Percentiles rank a stretch among this genome's conserved stretches.
phyloP scores from a whole-genome alignment of 2,329 filamentous ascomycete species.

The Apiospora pterosperma region DNA sequence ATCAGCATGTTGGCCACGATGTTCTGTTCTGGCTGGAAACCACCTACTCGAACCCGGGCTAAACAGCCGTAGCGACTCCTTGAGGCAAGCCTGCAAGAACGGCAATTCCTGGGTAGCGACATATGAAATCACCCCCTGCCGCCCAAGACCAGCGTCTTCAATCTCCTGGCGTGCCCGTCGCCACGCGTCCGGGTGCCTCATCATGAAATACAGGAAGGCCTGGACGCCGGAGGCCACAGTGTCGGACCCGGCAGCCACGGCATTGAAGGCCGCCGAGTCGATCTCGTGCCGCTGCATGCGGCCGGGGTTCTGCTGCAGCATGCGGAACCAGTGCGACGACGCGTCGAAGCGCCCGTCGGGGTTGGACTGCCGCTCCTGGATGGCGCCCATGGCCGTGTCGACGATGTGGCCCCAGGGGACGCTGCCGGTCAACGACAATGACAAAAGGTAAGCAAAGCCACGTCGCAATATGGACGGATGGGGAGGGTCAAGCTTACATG shows the following conservation, averaged over 20 bases:
- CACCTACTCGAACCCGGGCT: not conserved
- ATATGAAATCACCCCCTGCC: slow-evolving; percentile 8
- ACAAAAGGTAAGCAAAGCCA: not conserved
- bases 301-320: slow-evolving; percentile 3
- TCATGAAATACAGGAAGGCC: slow-evolving; percentile 7
- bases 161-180: slow-evolving; percentile 12
- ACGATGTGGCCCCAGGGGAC: slow-evolving; percentile 10
- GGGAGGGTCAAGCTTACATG: slow-evolving; percentile 10
- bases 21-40: not conserved
- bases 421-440: not conserved
- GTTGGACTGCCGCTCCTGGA: slow-evolving; percentile 7
- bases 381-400: not conserved
- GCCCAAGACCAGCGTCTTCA: slow-evolving; percentile 5
- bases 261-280: slow-evolving; percentile 4
- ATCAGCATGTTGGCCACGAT: not conserved
- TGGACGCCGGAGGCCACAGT: slow-evolving; percentile 4
- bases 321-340: slow-evolving; percentile 7
- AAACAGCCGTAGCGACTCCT: slow-evolving; percentile 19
- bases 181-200: slow-evolving; percentile 8
- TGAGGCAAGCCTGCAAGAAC: slow-evolving; percentile 22
- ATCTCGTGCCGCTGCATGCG: slow-evolving; percentile 3
- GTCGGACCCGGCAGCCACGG: slow-evolving; percentile 1
- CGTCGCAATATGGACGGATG: slow-evolving; percentile 7
- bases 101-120: slow-evolving; percentile 16
- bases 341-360: slow-evolving; percentile 9